Evolutionary conservation across 2,329 filamentous ascomycete species (phyloP).

Genomic region (Cladosporium sp.): DNA sequence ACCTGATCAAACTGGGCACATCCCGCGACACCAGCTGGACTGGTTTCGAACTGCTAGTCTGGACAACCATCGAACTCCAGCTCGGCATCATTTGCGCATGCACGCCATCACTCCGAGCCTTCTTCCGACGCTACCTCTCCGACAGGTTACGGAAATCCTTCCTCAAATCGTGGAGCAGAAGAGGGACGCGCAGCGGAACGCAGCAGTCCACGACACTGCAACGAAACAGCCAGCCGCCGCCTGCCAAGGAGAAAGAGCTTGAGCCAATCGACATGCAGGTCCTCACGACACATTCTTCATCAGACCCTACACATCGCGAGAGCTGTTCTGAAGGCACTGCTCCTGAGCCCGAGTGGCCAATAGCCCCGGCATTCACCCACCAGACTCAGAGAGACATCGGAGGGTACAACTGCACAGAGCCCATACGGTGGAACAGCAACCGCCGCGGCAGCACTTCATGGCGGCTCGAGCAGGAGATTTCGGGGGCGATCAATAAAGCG

Average conservation of each 20-base stretch:
- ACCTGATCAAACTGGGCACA: slow-evolving; percentile 19
- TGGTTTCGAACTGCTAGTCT: slow-evolving; percentile 26
- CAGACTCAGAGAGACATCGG: not conserved
- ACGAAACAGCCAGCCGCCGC: not conserved
- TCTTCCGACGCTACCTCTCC: slow-evolving; percentile 26
- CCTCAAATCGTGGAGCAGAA: not conserved
- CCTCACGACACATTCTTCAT: not conserved
- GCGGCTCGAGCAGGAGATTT: not conserved
- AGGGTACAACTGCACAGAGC: not conserved
- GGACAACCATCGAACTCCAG: slow-evolving; percentile 27
- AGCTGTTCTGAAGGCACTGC: too few relatives aligned
- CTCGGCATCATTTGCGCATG: slow-evolving; percentile 31
- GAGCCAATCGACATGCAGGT: slow-evolving; percentile 5
- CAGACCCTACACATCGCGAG: not conserved
- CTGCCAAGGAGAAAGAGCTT: not conserved
- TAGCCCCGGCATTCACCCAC: not conserved
- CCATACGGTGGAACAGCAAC: not conserved
- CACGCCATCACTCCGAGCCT: slow-evolving; percentile 26
- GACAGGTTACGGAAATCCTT: not conserved
- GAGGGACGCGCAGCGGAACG: not conserved
- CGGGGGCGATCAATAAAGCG: not conserved
- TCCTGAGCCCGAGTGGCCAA: not conserved
- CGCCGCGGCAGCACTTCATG: not conserved
- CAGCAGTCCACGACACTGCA: not conserved
- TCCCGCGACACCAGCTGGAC: slow-evolving; percentile 23